Conservation (phyloP, 1,139 yeast genomes). For the Trichomonascaceae sp. region DNA sequence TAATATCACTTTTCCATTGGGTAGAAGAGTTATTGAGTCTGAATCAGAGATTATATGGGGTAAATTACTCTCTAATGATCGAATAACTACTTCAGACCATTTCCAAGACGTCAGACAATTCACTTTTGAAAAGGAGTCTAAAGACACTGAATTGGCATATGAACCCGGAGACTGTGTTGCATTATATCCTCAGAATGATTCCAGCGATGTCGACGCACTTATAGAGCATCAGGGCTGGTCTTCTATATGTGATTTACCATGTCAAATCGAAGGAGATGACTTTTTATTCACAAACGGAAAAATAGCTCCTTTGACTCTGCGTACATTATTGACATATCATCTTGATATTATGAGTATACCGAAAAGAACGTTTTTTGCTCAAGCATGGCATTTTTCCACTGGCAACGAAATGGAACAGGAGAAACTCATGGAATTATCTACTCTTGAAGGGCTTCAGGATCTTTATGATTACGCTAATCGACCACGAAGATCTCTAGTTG, state of each 20-base stretch:
- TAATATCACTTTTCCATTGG: conserved; percentile 17
- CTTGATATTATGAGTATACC: conserved; percentile 81
- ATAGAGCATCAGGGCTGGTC: conserved; percentile 71
- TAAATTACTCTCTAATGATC: conserved; percentile 40
- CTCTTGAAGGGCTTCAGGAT: conserved; percentile 64
- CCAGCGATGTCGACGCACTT: conserved; percentile 56
- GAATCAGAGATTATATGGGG: conserved; percentile 34
- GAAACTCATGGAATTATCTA: conserved; percentile 64
- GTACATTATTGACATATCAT: conserved; percentile 71
- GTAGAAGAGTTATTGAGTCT: not conserved
- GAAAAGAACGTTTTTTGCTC: conserved; percentile 64
- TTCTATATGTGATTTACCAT: conserved; percentile 52
- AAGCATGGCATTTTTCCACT: conserved; percentile 65
- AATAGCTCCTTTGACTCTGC: conserved; percentile 52
- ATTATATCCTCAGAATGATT: conserved; percentile 68
- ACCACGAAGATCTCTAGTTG: conserved; percentile 82
- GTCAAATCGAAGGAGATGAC: conserved; percentile 19
- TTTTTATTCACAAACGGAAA: conserved; percentile 46
- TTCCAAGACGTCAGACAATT: conserved; percentile 86
- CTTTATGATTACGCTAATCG: conserved; percentile 83
- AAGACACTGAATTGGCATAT: conserved; percentile 33
- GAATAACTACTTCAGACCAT: conserved; percentile 66
- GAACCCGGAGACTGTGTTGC: conserved; percentile 78
- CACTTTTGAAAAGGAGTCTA: conserved; percentile 33
- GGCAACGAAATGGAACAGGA: conserved; percentile 60